Percentiles rank a stretch among this genome's conserved stretches.
Evolutionary conservation across 495 filamentous ascomycete species (phyloP).

Genomic region (Bathelium albidoporum): DNA sequence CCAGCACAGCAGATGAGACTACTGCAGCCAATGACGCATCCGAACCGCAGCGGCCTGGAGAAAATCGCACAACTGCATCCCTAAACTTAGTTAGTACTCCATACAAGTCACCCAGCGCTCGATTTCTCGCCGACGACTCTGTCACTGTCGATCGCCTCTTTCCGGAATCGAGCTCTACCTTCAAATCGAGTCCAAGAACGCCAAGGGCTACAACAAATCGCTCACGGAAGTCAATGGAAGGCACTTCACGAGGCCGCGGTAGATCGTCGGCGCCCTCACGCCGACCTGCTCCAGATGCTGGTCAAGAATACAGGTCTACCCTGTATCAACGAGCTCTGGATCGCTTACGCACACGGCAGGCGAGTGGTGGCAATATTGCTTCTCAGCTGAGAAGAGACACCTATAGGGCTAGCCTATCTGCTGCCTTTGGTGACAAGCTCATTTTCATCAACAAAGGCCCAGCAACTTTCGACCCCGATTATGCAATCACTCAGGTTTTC

Average conservation of each 20-base stretch:
- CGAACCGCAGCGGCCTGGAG: background rate
- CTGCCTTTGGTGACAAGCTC: background rate
- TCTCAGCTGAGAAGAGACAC: background rate
- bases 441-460: background rate
- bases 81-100: background rate
- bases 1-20: background rate
- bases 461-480: constrained; percentile 6
- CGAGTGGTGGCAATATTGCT: background rate
- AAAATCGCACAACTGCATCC: background rate
- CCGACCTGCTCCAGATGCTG: background rate
- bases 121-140: background rate
- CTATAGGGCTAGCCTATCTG: too few relatives aligned
- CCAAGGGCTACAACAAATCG: background rate
- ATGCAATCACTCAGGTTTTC: constrained; percentile 21
- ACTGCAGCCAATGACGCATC: background rate
- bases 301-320: background rate
- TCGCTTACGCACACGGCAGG: background rate
- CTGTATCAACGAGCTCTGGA: background rate
- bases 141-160: background rate
- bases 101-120: background rate
- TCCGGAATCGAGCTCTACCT: background rate
- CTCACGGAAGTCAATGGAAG: too few relatives aligned
- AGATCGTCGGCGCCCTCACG: background rate
- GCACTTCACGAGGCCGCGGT: background rate
- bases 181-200: background rate